phyloP scores from a whole-genome alignment of 441 rosid species.

The Populus hybrid region DNA sequence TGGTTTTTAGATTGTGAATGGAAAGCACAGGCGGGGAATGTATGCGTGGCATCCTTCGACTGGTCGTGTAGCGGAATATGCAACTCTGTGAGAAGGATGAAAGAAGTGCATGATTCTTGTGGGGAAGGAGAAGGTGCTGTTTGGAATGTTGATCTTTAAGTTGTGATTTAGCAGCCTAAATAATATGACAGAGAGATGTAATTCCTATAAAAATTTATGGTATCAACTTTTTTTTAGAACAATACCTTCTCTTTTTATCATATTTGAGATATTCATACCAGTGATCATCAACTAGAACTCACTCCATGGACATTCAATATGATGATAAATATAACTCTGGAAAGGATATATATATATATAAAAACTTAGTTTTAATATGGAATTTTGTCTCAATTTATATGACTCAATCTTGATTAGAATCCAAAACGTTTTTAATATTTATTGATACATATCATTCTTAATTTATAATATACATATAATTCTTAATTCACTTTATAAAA shows the following conservation, averaged over 20 bases:
- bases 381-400: too few species aligned
- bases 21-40: conserved; percentile 69
- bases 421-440: too few species aligned
- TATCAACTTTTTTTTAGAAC: background rate
- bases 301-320: too few species aligned
- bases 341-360: too few species aligned
- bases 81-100: conserved; percentile 69
- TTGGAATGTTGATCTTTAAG: conserved; percentile 44
- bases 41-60: conserved; percentile 81
- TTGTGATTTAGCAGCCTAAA: background rate
- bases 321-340: too few species aligned
- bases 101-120: conserved; percentile 56
- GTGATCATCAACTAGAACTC: background rate
- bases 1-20: conserved; percentile 51
- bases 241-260: background rate
- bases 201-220: background rate
- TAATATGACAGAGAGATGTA: background rate
- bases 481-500: too few species aligned
- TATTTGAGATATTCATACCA: background rate
- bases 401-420: too few species aligned
- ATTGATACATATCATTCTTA: too few species aligned
- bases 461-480: too few species aligned
- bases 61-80: conserved; percentile 86
- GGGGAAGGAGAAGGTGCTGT: conserved; percentile 72
- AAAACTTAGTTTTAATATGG: too few species aligned